A percentile compares a stretch with the other conserved stretches of the same genome.
Conservation (phyloP, 2,329 filamentous ascomycete genomes). For the Sporothrix phasma region DNA sequence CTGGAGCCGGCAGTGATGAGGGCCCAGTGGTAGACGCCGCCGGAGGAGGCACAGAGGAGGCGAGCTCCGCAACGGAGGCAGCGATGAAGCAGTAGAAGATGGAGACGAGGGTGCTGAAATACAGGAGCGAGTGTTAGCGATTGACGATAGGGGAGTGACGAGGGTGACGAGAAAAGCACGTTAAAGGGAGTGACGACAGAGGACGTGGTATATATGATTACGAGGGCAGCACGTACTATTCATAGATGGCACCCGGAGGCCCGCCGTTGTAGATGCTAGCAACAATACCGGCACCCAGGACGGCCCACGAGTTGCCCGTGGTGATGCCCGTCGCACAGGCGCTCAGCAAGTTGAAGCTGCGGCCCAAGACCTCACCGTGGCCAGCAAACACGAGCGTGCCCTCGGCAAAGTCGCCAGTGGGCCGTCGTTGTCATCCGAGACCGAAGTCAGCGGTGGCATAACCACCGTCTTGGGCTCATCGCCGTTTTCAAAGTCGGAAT, state of each 20-base stretch:
- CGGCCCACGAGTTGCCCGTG: not conserved
- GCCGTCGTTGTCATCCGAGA: not conserved
- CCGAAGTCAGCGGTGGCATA: not conserved
- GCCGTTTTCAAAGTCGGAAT: not conserved
- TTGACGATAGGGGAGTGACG: too few species aligned
- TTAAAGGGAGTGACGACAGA: not conserved
- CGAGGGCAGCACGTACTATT: slow-evolving; percentile 18
- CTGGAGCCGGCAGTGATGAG: slow-evolving; percentile 39
- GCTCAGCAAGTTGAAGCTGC: not conserved
- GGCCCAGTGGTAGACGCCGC: slow-evolving; percentile 53
- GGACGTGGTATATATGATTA: not conserved
- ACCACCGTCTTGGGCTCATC: not conserved
- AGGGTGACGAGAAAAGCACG: too few species aligned
- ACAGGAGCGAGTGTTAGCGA: not conserved
- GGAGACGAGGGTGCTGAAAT: slow-evolving; percentile 21
- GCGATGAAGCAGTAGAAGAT: slow-evolving; percentile 49
- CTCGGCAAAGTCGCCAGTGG: not conserved
- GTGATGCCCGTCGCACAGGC: not conserved
- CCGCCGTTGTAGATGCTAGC: slow-evolving; percentile 11
- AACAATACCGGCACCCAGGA: not conserved
- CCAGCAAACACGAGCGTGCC: not conserved
- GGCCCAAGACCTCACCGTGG: not conserved
- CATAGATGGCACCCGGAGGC: slow-evolving; percentile 9
- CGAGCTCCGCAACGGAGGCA: slow-evolving; percentile 49
- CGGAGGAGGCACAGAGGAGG: slow-evolving; percentile 51